phyloP scores from a whole-genome alignment of 352 stramenopile genomes.

The Pythium aquatile region DNA sequence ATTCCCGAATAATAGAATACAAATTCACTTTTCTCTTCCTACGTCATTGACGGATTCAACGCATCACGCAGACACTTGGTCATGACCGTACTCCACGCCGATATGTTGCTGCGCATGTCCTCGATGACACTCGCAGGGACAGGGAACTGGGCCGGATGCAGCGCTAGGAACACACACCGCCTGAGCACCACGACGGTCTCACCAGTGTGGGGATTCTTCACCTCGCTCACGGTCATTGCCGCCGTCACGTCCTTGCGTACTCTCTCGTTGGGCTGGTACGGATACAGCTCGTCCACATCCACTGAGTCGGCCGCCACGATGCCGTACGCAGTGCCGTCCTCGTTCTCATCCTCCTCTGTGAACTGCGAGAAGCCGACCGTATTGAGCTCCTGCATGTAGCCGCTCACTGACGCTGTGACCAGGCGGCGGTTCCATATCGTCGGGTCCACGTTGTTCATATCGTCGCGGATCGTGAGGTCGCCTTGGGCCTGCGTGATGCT shows the following conservation, averaged over 20 bases:
- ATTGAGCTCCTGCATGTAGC: constrained; percentile 21
- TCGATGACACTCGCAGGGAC: neutral
- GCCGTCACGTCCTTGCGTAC: constrained; percentile 32
- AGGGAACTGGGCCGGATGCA: constrained; percentile 5
- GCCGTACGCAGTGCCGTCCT: constrained; percentile 19
- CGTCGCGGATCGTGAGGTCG: constrained; percentile 44
- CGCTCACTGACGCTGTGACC: constrained; percentile 29
- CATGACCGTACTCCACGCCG: constrained; percentile 4
- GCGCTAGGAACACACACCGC: neutral
- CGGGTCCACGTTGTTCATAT: constrained; percentile 34
- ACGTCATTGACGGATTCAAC: neutral
- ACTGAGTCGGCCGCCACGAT: constrained; percentile 35
- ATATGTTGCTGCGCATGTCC: constrained; percentile 3
- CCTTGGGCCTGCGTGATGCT: constrained; percentile 44
- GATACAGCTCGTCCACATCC: constrained; percentile 45
- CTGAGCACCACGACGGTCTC: constrained; percentile 7
- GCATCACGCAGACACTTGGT: neutral
- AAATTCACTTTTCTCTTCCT: neutral
- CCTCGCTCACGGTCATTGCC: constrained; percentile 15
- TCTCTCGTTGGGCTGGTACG: constrained; percentile 31
- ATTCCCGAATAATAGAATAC: neutral
- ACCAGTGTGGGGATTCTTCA: neutral
- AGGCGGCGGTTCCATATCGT: constrained; percentile 44
- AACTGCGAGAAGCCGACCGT: constrained; percentile 30
- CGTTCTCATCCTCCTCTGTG: constrained; percentile 8